Percentiles rank a stretch among this genome's conserved stretches.
Evolutionary conservation across 164 flowering plant genomes (phyloP).

Genomic region (Saururus chinensis): DNA sequence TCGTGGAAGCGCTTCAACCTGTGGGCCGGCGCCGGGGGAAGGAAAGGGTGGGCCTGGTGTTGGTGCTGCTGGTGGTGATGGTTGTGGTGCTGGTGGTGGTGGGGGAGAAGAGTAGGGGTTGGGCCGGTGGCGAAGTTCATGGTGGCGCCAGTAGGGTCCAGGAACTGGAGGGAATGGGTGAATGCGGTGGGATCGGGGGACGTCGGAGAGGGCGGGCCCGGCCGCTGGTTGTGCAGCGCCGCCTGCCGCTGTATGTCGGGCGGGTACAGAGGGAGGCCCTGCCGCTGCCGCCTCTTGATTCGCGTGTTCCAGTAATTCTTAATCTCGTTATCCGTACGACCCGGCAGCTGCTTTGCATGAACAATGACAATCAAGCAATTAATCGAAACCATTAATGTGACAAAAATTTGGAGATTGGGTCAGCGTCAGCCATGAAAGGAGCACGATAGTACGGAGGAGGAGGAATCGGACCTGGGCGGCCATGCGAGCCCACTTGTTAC

Average conservation of each 20-base stretch:
- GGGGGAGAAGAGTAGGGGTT: conserved; percentile 2
- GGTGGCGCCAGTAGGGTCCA: conserved; percentile 14
- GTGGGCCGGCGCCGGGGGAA: conserved; percentile 4
- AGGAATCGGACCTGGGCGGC: conserved; percentile 49
- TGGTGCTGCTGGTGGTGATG: not conserved
- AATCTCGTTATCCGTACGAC: conserved; percentile 59
- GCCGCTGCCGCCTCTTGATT: conserved; percentile 37
- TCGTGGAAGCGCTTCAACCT: conserved; percentile 1
- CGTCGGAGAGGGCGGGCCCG: conserved; percentile 5
- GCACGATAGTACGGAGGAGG: not conserved
- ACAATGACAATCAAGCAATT: not conserved
- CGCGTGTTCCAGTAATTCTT: conserved; percentile 77
- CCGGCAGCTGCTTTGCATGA: conserved; percentile 32
- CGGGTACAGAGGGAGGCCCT: conserved; percentile 47
- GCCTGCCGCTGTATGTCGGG: conserved; percentile 24
- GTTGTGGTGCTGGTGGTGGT: not conserved
- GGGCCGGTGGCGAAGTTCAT: conserved; percentile 1
- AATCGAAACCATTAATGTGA: too few species aligned
- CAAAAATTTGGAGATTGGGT: not conserved
- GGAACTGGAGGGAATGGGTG: conserved; percentile 11
- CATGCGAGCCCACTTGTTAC: conserved; percentile 91
- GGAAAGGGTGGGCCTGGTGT: conserved; percentile 4
- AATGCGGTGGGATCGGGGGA: conserved; percentile 5
- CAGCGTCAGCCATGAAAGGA: not conserved
- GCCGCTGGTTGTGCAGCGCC: conserved; percentile 6